Conservation (phyloP, 2,329 filamentous ascomycete species). For the Akanthomyces uredinophilus region DNA sequence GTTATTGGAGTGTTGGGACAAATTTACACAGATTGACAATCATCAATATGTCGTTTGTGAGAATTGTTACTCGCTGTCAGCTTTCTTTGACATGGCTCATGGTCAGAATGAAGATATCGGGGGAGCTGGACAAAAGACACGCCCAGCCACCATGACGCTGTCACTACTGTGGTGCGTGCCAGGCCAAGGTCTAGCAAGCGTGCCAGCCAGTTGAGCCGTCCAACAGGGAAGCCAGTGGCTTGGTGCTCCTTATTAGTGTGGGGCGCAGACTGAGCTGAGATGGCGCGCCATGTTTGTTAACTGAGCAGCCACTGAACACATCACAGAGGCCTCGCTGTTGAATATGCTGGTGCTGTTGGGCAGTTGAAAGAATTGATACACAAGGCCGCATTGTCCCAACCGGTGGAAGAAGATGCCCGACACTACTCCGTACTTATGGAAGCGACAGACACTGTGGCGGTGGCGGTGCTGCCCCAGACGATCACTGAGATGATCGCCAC, state of each 20-base stretch:
- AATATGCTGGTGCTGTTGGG: not conserved
- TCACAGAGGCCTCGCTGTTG: not conserved
- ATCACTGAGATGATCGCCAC: not conserved
- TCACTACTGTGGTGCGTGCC: not conserved
- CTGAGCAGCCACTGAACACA: not conserved
- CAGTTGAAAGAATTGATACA: too few relatives aligned
- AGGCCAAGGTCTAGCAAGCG: too few relatives aligned
- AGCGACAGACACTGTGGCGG: not conserved
- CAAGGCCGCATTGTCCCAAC: too few relatives aligned
- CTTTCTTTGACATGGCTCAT: not conserved
- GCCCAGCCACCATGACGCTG: conserved; percentile 3
- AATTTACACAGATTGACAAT: not conserved
- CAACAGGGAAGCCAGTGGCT: not conserved
- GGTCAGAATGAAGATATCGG: not conserved
- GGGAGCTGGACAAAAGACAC: not conserved
- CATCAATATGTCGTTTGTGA: too few relatives aligned
- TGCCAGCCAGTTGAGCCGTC: not conserved
- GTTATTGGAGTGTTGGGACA: not conserved
- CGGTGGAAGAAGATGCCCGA: too few relatives aligned
- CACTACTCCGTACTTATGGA: too few relatives aligned
- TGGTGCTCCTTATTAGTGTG: not conserved
- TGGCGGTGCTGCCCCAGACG: not conserved
- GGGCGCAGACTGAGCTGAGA: conserved; percentile 3
- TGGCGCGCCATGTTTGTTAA: not conserved
- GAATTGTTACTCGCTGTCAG: not conserved